Conservation (phyloP, 2,329 filamentous ascomycete genomes). For the Furcasterigmium sp. region DNA sequence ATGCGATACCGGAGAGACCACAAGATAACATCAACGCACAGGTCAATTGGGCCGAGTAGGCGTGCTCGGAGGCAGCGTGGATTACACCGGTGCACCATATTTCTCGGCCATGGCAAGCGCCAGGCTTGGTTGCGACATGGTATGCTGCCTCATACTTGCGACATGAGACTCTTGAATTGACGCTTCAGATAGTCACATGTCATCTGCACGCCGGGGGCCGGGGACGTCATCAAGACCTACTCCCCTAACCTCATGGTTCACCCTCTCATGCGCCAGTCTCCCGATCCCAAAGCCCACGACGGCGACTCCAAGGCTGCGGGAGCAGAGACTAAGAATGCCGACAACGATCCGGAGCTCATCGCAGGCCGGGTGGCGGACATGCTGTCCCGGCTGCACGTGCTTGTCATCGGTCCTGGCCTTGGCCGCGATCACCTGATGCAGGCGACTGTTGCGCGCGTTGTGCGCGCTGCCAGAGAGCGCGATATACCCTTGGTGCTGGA, state of each 20-base stretch:
- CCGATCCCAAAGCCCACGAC: conserved; percentile 18
- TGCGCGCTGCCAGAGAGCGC: conserved; percentile 68
- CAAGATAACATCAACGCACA: conserved; percentile 27
- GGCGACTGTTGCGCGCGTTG: conserved; percentile 72
- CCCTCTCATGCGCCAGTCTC: conserved; percentile 80
- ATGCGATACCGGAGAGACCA: background rate
- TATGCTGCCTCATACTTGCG: conserved; percentile 30
- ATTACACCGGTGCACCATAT: conserved; percentile 96
- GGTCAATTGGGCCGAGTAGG: conserved; percentile 88
- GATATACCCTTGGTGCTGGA: conserved; percentile 82
- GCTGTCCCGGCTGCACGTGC: conserved; percentile 80
- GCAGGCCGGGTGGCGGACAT: conserved; percentile 68
- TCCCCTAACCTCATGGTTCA: conserved; percentile 99
- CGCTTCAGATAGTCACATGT: conserved; percentile 67
- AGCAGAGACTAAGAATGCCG: conserved; percentile 33
- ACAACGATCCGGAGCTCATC: conserved; percentile 55
- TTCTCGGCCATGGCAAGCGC: conserved; percentile 98
- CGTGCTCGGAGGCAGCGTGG: conserved; percentile 90
- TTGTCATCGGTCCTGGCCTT: conserved; percentile 89
- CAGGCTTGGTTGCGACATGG: conserved; percentile 84
- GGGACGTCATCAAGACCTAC: conserved; percentile 90
- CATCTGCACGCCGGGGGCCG: conserved; percentile 88
- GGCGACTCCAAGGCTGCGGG: conserved; percentile 28
- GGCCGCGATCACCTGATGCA: conserved; percentile 89
- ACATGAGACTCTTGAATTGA: conserved; percentile 1